Evolutionary conservation across 257 asterid genomes (phyloP), one percentile per base, ranked within the genome.

Genomic region (Scutellaria galericulata): DNA sequence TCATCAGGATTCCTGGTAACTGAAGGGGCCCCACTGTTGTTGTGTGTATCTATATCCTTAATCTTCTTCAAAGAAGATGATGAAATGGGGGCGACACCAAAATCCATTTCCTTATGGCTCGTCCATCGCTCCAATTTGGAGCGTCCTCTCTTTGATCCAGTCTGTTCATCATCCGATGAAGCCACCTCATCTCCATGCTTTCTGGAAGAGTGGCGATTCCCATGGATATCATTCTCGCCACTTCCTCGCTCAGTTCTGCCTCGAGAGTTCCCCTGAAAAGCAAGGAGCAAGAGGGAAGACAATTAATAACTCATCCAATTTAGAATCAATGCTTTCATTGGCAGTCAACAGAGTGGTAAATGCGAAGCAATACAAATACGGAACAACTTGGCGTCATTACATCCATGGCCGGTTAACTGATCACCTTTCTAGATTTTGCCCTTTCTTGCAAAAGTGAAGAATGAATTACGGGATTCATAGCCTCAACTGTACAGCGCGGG

Each of bases 71-170:
- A 20, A n/a, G 90, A 75, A 44, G 95, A 79, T 35, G 91, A 63
- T 55, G 88, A 62, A 64, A 75, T 73, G 20, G 81, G 73, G 74
- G 76, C 7, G 40, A 77, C 37, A 70, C 78, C 74, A 22, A 87
- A 87, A 53, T 91, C 96, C 78, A 80, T 85, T 75, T 93, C 98
- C 83, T 87, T 88, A 55, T 93, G 93, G 84, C 96, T 93, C 7
- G 92, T 76, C 97, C 98, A 93, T 15, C 97, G 83, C 76, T 93
- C 98, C 64, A 93, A 71, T 84, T 92, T 92, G 71, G 98, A 90
- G 48, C 94, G 98, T 37, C 96, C 98, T 75, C 80, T 87, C 81
- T 78, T 87, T 7, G 94, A 84, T 27, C 53, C 84, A 53, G 75
- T 56, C 63, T 73, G 83, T 70, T 88, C 94, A 1, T 92, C 97